Percentiles rank a stretch among this genome's conserved stretches.
Evolutionary conservation across 345 rosid genomes (phyloP).

Genomic region (Zanthoxylum bungeanum): DNA sequence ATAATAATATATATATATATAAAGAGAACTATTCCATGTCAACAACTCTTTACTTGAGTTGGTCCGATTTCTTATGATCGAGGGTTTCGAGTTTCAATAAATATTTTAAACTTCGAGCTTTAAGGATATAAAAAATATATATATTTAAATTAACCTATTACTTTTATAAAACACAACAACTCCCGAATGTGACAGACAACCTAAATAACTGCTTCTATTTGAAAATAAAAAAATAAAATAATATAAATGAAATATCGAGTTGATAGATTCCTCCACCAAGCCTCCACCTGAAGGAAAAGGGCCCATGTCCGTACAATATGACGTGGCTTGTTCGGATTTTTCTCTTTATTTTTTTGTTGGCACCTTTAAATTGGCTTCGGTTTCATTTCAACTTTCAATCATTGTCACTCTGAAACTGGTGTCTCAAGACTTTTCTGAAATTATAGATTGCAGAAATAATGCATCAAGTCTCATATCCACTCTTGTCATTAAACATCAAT

Average conservation of each 20-base stretch:
- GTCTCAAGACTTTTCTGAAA: no score
- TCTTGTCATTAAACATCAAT: no score
- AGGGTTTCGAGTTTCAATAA: no score
- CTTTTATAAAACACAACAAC: neutral
- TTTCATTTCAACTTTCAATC: neutral
- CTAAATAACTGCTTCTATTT: neutral
- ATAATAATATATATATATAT: no score
- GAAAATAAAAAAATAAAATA: no score
- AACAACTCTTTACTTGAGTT: no score
- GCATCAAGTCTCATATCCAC: neutral
- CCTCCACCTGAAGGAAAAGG: conserved; percentile 11
- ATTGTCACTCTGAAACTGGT: neutral
- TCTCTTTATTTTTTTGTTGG: conserved; percentile 5
- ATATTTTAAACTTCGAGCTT: no score
- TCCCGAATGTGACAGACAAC: neutral
- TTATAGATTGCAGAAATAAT: neutral
- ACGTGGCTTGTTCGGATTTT: conserved; percentile 12
- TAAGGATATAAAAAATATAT: neutral
- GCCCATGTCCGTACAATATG: conserved; percentile 27
- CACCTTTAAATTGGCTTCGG: conserved; percentile 3
- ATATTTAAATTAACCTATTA: neutral
- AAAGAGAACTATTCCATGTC: no score
- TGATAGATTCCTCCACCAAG: conserved; percentile 26
- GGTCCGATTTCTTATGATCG: no score
- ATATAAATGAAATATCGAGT: neutral